phyloP scores from a whole-genome alignment of 352 stramenopile genomes.

The Phytophthora sojae region DNA sequence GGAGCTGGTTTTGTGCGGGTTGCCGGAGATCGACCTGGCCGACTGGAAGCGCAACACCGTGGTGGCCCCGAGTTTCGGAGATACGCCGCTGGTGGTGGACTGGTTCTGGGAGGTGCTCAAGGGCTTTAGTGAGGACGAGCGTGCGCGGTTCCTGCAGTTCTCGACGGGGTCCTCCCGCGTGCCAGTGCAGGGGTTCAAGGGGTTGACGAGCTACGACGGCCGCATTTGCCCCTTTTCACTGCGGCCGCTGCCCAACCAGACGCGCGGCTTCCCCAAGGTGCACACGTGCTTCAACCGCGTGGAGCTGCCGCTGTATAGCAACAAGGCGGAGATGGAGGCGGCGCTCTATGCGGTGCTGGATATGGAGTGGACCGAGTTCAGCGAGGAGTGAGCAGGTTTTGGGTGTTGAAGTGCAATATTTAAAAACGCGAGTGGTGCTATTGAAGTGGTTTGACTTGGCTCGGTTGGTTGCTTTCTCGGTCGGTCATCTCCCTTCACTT shows the following conservation, averaged over 20 bases:
- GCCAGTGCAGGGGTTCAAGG: conserved; percentile 87
- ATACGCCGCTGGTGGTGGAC: conserved; percentile 47
- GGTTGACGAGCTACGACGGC: conserved; percentile 84
- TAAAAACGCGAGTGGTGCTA: conserved; percentile 14
- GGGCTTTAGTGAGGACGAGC: conserved; percentile 72
- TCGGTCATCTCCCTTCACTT: conserved; percentile 16
- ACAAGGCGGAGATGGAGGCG: conserved; percentile 93
- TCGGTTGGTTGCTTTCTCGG: not conserved
- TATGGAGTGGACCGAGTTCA: conserved; percentile 97
- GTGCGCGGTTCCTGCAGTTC: conserved; percentile 87
- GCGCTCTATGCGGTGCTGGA: conserved; percentile 95
- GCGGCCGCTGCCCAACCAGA: conserved; percentile 64
- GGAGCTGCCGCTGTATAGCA: conserved; percentile 80
- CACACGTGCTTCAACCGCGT: conserved; percentile 90
- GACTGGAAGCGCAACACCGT: conserved; percentile 90
- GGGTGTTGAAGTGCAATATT: conserved; percentile 33
- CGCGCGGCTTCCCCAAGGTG: conserved; percentile 73
- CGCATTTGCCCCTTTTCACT: conserved; percentile 82
- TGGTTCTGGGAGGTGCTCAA: conserved; percentile 86
- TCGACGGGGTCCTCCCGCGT: conserved; percentile 86
- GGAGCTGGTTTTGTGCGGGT: conserved; percentile 80
- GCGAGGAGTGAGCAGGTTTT: conserved; percentile 59
- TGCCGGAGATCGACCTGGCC: conserved; percentile 89
- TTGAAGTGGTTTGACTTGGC: conserved; percentile 11
- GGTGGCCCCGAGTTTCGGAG: conserved; percentile 58